These are phyloP conservation scores for Aspergillaceae sp. DNA, from an alignment of 2,329 filamentous ascomycete species.

Conservation along the genomic window DNA sequence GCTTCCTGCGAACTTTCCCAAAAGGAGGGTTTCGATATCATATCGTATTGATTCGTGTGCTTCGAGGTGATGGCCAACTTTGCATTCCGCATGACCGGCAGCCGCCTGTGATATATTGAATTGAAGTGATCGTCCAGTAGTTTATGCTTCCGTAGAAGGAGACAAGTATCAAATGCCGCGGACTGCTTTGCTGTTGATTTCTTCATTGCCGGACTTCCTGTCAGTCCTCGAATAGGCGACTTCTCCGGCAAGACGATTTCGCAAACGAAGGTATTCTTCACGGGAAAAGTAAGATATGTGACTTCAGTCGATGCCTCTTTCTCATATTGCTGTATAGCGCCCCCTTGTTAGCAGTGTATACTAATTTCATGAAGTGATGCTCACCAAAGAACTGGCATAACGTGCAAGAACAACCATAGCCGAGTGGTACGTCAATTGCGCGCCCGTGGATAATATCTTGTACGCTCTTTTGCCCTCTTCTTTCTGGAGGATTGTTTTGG, in stretches of 20 bases:
- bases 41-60: constrained; percentile 63
- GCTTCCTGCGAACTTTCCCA: constrained; percentile 51
- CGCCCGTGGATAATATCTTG: constrained; percentile 58
- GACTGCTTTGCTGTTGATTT: constrained; percentile 79
- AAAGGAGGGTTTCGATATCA: constrained; percentile 67
- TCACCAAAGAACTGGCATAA: constrained; percentile 61
- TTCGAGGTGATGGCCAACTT: constrained; percentile 71
- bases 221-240: constrained; percentile 60
- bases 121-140: constrained; percentile 67
- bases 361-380: constrained; percentile 5
- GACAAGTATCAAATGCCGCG: constrained; percentile 76
- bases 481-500: constrained; percentile 48
- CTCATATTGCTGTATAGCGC: constrained; percentile 33
- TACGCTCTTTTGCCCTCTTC: constrained; percentile 47
- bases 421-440: constrained; percentile 68
- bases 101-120: constrained; percentile 60
- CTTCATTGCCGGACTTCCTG: constrained; percentile 55
- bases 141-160: constrained; percentile 56
- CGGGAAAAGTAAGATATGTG: constrained; percentile 53
- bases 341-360: constrained; percentile 4
- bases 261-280: constrained; percentile 57
- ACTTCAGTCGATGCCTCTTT: constrained; percentile 42
- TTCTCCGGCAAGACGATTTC: constrained; percentile 70
- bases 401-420: constrained; percentile 63
- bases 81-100: constrained; percentile 81